Conservation (phyloP, 768 basidiomycete species). For the Pluteus cervinus region DNA sequence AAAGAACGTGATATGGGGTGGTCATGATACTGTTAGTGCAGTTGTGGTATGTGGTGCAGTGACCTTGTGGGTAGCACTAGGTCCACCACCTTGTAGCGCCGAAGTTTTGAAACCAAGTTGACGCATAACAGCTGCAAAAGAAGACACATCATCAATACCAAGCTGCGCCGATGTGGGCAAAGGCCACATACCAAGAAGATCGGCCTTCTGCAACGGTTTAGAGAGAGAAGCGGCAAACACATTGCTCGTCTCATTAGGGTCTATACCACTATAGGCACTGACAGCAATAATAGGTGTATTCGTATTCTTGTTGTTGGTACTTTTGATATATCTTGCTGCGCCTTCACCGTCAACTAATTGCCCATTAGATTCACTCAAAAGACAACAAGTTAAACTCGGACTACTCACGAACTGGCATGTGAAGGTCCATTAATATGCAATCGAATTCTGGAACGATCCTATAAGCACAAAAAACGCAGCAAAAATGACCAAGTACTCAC, state of each 20-base stretch:
- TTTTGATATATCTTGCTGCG: slow-evolving; percentile 95
- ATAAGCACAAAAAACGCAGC: slow-evolving; percentile 9
- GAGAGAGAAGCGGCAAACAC: slow-evolving; percentile 77
- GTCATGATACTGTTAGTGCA: too few species aligned
- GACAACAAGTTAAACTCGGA: neutral
- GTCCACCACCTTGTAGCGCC: slow-evolving; percentile 51
- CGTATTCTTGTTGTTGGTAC: slow-evolving; percentile 91
- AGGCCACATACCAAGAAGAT: slow-evolving; percentile 53
- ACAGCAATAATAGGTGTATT: slow-evolving; percentile 90
- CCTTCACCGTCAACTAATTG: slow-evolving; percentile 85
- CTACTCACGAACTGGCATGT: slow-evolving; percentile 86
- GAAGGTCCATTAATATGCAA: slow-evolving; percentile 90
- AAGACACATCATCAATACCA: slow-evolving; percentile 7
- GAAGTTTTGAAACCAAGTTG: slow-evolving; percentile 90
- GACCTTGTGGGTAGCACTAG: slow-evolving; percentile 52
- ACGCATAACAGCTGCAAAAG: slow-evolving; percentile 54
- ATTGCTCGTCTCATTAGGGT: slow-evolving; percentile 56
- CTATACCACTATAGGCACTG: slow-evolving; percentile 77
- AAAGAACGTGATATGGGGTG: slow-evolving; percentile 19
- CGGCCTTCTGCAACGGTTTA: slow-evolving; percentile 87
- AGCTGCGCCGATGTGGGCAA: neutral
- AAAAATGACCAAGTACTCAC: slow-evolving; percentile 43
- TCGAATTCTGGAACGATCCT: slow-evolving; percentile 69
- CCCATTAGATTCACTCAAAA: slow-evolving; percentile 5
- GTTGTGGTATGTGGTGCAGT: slow-evolving; percentile 31